Conservation (phyloP, 306 rosid genomes). For the Vigna unguiculata region DNA sequence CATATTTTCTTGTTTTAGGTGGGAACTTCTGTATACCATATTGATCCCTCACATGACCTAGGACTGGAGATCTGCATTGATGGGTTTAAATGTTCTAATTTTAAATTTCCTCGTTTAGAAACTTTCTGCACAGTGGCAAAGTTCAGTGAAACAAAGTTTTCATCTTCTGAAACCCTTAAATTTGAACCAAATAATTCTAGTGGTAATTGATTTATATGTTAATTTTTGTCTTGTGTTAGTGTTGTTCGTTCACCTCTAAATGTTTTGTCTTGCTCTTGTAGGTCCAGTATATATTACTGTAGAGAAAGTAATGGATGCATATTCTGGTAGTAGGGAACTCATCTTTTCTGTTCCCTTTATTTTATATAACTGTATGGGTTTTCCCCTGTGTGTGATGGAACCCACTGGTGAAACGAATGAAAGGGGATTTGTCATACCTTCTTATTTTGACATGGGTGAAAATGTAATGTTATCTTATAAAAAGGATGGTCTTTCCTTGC, state of each 20-base stretch:
- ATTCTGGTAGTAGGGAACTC: slow-evolving; percentile 86
- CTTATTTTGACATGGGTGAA: slow-evolving; percentile 61
- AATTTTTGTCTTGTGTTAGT: slow-evolving; percentile 25
- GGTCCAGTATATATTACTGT: slow-evolving; percentile 73
- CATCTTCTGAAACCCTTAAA: slow-evolving; percentile 68
- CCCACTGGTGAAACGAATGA: slow-evolving; percentile 56
- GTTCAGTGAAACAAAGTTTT: slow-evolving; percentile 75
- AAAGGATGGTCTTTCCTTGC: slow-evolving; percentile 72
- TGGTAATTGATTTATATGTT: slow-evolving; percentile 51
- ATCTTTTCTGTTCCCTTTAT: slow-evolving; percentile 78
- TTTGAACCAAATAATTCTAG: slow-evolving; percentile 59
- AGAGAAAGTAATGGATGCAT: slow-evolving; percentile 86
- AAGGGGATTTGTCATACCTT: slow-evolving; percentile 63
- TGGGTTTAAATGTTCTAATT: slow-evolving; percentile 66
- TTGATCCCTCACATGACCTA: slow-evolving; percentile 94
- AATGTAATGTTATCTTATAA: slow-evolving; percentile 52
- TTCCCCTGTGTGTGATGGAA: slow-evolving; percentile 71
- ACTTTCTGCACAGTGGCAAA: slow-evolving; percentile 77
- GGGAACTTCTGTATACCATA: slow-evolving; percentile 75
- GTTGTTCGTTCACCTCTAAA: slow-evolving; percentile 23
- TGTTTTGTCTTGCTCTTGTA: slow-evolving; percentile 49
- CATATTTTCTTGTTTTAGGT: slow-evolving; percentile 59
- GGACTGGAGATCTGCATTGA: slow-evolving; percentile 71
- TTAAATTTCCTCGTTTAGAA: slow-evolving; percentile 86
- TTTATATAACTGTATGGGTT: slow-evolving; percentile 86